Percentiles rank a stretch among this genome's conserved stretches.
These are phyloP conservation scores for Pyrenochaeta sp. DNA, from an alignment of 2,329 filamentous ascomycete species.

Conservation along the genomic window DNA sequence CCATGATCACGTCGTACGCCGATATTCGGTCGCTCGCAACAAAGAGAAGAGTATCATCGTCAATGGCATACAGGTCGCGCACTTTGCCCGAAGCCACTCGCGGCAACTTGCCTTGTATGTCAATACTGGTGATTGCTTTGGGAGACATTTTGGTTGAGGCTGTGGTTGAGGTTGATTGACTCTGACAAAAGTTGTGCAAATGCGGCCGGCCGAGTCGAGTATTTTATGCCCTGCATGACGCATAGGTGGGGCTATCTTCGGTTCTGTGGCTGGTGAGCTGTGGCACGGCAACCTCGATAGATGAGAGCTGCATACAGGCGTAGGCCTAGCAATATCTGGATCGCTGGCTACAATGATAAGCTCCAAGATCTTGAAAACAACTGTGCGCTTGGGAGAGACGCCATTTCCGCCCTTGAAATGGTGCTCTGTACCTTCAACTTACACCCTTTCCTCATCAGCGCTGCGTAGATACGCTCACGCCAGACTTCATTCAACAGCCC, in stretches of 20 bases:
- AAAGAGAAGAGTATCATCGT: conserved; percentile 77
- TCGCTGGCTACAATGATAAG: too few relatives aligned
- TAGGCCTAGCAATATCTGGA: not conserved
- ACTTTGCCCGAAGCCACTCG: conserved; percentile 75
- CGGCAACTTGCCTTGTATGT: conserved; percentile 49
- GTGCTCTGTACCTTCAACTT: not conserved
- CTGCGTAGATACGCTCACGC: conserved; percentile 21
- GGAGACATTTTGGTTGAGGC: conserved; percentile 33
- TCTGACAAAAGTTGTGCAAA: conserved; percentile 14
- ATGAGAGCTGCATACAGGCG: not conserved
- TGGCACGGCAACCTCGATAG: not conserved
- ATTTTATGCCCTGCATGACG: conserved; percentile 32
- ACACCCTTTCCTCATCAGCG: not conserved
- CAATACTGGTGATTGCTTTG: conserved; percentile 37
- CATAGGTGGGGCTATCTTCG: conserved; percentile 17
- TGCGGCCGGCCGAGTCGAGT: conserved; percentile 10
- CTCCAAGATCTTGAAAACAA: too few relatives aligned
- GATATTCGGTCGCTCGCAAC: conserved; percentile 90
- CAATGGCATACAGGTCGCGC: conserved; percentile 79
- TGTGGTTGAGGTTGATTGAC: conserved; percentile 10
- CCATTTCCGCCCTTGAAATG: too few relatives aligned
- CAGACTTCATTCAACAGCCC: conserved; percentile 14
- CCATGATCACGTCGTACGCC: conserved; percentile 91
- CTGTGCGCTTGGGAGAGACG: too few relatives aligned
- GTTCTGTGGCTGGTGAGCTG: conserved; percentile 11